Evolutionary conservation across 345 rosid genomes (phyloP).

Genomic region (Euclidium syriacum): DNA sequence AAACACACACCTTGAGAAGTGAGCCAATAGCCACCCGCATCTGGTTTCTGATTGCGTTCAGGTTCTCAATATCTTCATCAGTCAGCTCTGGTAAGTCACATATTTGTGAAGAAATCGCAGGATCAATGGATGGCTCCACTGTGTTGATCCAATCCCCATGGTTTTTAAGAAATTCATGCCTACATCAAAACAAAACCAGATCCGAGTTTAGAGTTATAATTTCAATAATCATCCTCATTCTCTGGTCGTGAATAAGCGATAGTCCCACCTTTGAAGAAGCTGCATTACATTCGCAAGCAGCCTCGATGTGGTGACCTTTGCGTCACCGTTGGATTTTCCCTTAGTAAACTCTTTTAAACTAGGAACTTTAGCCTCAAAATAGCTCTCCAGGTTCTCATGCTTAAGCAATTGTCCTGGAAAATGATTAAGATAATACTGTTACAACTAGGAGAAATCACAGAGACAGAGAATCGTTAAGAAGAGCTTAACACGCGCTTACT

Average conservation of each 20-base stretch:
- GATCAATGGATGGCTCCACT: slow-evolving; percentile 66
- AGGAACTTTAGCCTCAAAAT: slow-evolving; percentile 61
- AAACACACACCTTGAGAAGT: slow-evolving; percentile 90
- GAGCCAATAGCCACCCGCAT: slow-evolving; percentile 63
- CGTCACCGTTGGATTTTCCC: slow-evolving; percentile 45
- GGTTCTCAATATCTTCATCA: slow-evolving; percentile 52
- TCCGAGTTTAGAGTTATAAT: slow-evolving; percentile 7
- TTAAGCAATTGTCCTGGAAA: slow-evolving; percentile 74
- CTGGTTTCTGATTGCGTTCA: slow-evolving; percentile 63
- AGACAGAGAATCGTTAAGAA: not conserved
- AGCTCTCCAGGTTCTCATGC: slow-evolving; percentile 61
- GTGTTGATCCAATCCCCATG: slow-evolving; percentile 73
- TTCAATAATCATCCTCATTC: not conserved
- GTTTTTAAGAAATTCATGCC: slow-evolving; percentile 64
- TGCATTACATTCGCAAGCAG: slow-evolving; percentile 60
- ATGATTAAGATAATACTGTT: slow-evolving; percentile 2
- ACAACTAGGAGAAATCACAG: slow-evolving; percentile 3
- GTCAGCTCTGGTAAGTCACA: slow-evolving; percentile 38
- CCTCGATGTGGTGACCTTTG: slow-evolving; percentile 43
- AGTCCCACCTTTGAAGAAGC: slow-evolving; percentile 64
- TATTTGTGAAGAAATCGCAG: slow-evolving; percentile 45
- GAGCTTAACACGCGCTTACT: slow-evolving; percentile 57
- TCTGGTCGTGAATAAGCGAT: slow-evolving; percentile 12
- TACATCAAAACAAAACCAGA: slow-evolving; percentile 33
- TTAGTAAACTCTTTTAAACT: slow-evolving; percentile 66